Evolutionary conservation across 2,329 filamentous ascomycete genomes (phyloP), one percentile per base, ranked within the genome.

Genomic region (Dothideomycetidae sp.): DNA sequence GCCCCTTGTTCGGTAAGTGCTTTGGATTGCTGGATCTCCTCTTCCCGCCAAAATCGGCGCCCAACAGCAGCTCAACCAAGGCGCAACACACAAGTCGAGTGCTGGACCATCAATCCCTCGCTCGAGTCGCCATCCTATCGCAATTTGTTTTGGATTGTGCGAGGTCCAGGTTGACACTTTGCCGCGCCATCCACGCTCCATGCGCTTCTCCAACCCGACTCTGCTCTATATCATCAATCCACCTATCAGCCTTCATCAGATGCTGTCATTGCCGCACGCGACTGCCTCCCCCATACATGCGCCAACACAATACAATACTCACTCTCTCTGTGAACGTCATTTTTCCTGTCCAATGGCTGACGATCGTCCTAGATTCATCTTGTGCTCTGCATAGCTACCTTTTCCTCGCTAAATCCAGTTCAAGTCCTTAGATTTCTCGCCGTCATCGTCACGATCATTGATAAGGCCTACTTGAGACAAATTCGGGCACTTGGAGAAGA

Each of bases 401-500:
- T 26, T 26, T n/a, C n/a, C 7, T 26, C 21, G 7, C n/a, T 26
- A n/a, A 26, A 26, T 26, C 21, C 21, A 26, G 7, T 26, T 26
- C 7, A n/a, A 26, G 21, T 7, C n/a, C n/a, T 26, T n/a, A 7
- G n/a, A 26, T 26, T n/a, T 26, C 21, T n/a, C 7, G 21, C n/a
- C 21, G n/a, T n/a, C 21, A 26, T n/a, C 21, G 21, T 26, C 21
- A 7, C 21, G 7, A 26, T 26, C 21, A 26, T n/a, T 26, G 21
- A 7, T 26, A 7, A 26, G 21, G 21, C 21, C 7, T 26, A 26
- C 21, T 26, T 26, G 21, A 26, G n/a, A n/a, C n/a, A n/a, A 26
- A n/a, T 26, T 26, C n/a, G 21, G n/a, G n/a, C 21, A 26, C 7
- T 26, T 32, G 28, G 28, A 32, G 31, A 33, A 38, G 36, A 38